Evolutionary conservation across 2,329 filamentous ascomycete species (phyloP).

Genomic region (Aspergillus sp.): DNA sequence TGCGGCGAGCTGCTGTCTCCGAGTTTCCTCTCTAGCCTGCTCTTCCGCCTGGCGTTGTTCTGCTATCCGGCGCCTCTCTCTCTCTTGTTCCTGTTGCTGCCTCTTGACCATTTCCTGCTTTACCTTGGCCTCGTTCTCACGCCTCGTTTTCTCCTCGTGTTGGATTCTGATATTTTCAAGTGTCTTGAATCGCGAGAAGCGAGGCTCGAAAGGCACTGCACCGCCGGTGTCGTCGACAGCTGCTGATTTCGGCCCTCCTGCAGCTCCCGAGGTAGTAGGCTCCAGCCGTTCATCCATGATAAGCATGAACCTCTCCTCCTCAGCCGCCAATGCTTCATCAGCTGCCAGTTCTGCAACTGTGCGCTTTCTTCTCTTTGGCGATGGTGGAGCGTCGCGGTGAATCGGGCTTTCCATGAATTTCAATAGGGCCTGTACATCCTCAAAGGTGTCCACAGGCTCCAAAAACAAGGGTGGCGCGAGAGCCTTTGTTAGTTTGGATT

Average conservation of each 20-base stretch:
- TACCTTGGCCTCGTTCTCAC: constrained; percentile 48
- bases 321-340: constrained; percentile 87
- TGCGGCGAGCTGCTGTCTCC: constrained; percentile 42
- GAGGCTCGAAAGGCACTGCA: constrained; percentile 73
- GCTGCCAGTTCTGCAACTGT: constrained; percentile 93
- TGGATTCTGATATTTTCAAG: constrained; percentile 80
- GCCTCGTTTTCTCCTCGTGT: constrained; percentile 66
- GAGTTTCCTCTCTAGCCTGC: constrained; percentile 40
- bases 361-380: constrained; percentile 86
- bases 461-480: constrained; percentile 75
- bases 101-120: constrained; percentile 52
- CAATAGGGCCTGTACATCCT: constrained; percentile 70
- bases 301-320: constrained; percentile 89
- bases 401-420: constrained; percentile 73
- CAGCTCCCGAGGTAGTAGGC: constrained; percentile 57
- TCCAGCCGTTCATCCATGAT: constrained; percentile 81
- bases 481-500: constrained; percentile 71
- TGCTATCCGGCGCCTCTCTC: constrained; percentile 48
- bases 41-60: constrained; percentile 47
- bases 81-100: constrained; percentile 49
- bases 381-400: constrained; percentile 72
- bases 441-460: constrained; percentile 68
- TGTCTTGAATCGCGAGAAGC: constrained; percentile 89
- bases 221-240: constrained; percentile 73
- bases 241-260: constrained; percentile 59